These are phyloP conservation scores for Phaffia australis DNA, from an alignment of 768 basidiomycete species.

Conservation along the genomic window DNA sequence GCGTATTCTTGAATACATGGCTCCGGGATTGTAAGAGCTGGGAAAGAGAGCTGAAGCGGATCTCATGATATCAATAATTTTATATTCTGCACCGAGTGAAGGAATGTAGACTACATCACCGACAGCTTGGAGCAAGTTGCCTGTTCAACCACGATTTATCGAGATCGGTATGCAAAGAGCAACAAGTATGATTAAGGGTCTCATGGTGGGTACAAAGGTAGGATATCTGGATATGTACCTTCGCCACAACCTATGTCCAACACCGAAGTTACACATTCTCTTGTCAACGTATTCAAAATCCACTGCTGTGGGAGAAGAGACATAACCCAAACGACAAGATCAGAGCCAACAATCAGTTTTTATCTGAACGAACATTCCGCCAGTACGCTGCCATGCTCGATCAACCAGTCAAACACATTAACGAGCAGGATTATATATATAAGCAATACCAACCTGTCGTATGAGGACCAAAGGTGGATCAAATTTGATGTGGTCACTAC, in stretches of 20 bases:
- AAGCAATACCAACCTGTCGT: too few species aligned
- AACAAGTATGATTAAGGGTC: not conserved
- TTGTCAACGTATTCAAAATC: constrained; percentile 35
- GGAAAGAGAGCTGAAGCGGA: constrained; percentile 34
- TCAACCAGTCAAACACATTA: too few species aligned
- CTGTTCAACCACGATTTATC: not conserved
- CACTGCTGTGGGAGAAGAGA: constrained; percentile 29
- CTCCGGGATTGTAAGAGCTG: constrained; percentile 33
- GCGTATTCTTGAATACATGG: constrained; percentile 28
- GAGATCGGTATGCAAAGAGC: not conserved
- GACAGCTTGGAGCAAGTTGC: constrained; percentile 12
- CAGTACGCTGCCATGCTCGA: too few species aligned
- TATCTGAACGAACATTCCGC: too few species aligned
- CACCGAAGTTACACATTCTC: constrained; percentile 33
- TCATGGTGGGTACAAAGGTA: not conserved
- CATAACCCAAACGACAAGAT: not conserved
- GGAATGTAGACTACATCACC: not conserved
- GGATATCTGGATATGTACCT: constrained; percentile 25
- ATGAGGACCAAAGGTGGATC: too few species aligned
- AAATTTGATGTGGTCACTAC: too few species aligned
- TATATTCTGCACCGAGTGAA: not conserved
- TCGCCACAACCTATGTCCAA: constrained; percentile 39
- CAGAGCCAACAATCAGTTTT: not conserved
- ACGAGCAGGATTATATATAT: too few species aligned
- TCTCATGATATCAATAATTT: not conserved